A percentile compares a stretch with the other conserved stretches of the same genome.
phyloP scores from a whole-genome alignment of 805 yeast species.

The Lipomyces sp. region DNA sequence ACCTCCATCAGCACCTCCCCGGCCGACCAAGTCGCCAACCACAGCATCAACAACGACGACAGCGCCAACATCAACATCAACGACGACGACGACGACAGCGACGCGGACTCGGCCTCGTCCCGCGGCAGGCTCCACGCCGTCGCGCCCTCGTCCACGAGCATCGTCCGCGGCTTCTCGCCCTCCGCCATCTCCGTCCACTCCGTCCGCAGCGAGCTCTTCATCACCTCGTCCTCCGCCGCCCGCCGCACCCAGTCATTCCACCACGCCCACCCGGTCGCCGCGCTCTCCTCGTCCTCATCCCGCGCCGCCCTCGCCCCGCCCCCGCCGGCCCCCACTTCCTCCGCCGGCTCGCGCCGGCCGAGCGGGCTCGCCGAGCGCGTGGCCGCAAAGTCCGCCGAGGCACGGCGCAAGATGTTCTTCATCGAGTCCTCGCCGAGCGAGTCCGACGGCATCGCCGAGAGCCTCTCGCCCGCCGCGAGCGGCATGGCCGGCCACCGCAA shows the following conservation, averaged over 20 bases:
- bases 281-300: no score
- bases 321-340: no score
- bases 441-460: constrained; percentile 34
- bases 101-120: neutral
- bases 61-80: neutral
- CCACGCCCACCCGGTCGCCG: neutral
- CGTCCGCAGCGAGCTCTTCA: constrained; percentile 22
- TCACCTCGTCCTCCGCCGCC: constrained; percentile 6
- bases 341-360: neutral
- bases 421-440: constrained; percentile 42
- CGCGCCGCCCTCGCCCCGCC: no score
- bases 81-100: neutral
- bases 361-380: neutral
- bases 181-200: constrained; percentile 38
- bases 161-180: constrained; percentile 42
- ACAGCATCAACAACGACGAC: neutral
- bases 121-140: neutral
- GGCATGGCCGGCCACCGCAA: constrained; percentile 1
- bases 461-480: constrained; percentile 21
- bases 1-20: neutral
- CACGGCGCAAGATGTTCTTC: constrained; percentile 38
- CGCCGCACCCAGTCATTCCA: neutral
- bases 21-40: neutral
- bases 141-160: constrained; percentile 21
- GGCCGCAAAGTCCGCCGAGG: neutral